These are phyloP conservation scores for Lactifluus rugatus DNA, from an alignment of 768 basidiomycete genomes.

Conservation along the genomic window DNA sequence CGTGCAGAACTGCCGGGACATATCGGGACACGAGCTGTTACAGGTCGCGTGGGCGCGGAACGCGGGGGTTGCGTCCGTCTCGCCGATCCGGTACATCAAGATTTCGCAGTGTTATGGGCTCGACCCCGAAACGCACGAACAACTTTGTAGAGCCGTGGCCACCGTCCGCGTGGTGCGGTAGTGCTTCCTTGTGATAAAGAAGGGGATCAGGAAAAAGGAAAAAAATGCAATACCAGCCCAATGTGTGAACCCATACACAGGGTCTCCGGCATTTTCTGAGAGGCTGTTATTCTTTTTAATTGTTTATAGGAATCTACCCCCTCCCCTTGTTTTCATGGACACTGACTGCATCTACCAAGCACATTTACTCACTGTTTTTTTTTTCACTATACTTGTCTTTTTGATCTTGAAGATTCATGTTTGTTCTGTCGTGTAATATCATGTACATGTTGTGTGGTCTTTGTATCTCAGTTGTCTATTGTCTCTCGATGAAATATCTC, in stretches of 20 bases:
- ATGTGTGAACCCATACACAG: neutral
- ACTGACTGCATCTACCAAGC: conserved; percentile 6
- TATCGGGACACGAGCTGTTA: conserved; percentile 26
- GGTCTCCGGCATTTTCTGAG: neutral
- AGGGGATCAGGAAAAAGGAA: neutral
- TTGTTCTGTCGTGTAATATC: conserved; percentile 2
- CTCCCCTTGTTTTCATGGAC: neutral
- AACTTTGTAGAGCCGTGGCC: conserved; percentile 20
- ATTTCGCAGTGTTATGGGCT: conserved; percentile 23
- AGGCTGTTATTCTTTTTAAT: neutral
- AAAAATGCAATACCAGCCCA: neutral
- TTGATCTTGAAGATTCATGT: neutral
- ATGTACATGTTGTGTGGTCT: conserved; percentile 6
- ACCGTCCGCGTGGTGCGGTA: conserved; percentile 21
- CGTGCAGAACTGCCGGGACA: conserved; percentile 24
- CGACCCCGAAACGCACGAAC: conserved; percentile 22
- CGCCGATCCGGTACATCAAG: conserved; percentile 22
- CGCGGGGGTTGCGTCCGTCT: conserved; percentile 17
- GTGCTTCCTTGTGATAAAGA: neutral
- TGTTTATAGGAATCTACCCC: neutral
- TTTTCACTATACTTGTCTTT: neutral
- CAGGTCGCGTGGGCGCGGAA: conserved; percentile 22
- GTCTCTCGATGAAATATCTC: neutral
- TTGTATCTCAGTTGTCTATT: conserved; percentile 8
- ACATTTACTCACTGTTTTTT: conserved; percentile 1